Evolutionary conservation across 2,329 filamentous ascomycete species (phyloP).

Genomic region (Periconia sp.): DNA sequence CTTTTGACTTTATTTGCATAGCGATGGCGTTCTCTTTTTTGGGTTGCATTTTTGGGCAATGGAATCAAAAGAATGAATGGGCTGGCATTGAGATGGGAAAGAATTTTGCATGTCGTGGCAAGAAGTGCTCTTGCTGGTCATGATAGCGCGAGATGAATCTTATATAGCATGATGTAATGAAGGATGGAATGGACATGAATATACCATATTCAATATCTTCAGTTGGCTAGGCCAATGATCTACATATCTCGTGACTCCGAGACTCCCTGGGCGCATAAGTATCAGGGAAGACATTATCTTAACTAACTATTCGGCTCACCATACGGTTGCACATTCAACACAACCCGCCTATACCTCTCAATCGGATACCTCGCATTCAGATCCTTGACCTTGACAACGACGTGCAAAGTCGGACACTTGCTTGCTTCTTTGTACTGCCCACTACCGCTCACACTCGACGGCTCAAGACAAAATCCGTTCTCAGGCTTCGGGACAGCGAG

Average conservation of each 20-base stretch:
- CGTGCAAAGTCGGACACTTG: slow-evolving; percentile 14
- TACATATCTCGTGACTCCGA: too few relatives aligned
- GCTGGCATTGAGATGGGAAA: too few relatives aligned
- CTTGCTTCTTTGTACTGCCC: slow-evolving; percentile 10
- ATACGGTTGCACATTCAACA: slow-evolving; percentile 11
- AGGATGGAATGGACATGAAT: too few relatives aligned
- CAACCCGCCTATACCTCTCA: slow-evolving; percentile 16
- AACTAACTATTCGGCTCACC: neutral
- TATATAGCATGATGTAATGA: too few relatives aligned
- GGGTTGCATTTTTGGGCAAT: too few relatives aligned
- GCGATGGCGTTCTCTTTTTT: slow-evolving; percentile 4
- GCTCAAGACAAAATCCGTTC: slow-evolving; percentile 7
- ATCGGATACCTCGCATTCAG: slow-evolving; percentile 9
- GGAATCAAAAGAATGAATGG: too few relatives aligned
- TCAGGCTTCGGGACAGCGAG: slow-evolving; percentile 10
- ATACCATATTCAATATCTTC: too few relatives aligned
- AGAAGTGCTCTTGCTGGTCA: too few relatives aligned
- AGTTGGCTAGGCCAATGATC: too few relatives aligned
- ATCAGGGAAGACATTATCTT: neutral
- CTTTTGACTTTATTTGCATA: neutral
- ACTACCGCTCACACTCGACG: slow-evolving; percentile 11
- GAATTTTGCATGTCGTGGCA: too few relatives aligned
- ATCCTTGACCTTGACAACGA: slow-evolving; percentile 13
- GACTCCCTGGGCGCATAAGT: too few relatives aligned
- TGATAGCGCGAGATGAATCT: too few relatives aligned